Evolutionary conservation across 1,139 yeast genomes (phyloP), one percentile per base, ranked within the genome.

Genomic region (Zygosaccharomyces pseudobailii): DNA sequence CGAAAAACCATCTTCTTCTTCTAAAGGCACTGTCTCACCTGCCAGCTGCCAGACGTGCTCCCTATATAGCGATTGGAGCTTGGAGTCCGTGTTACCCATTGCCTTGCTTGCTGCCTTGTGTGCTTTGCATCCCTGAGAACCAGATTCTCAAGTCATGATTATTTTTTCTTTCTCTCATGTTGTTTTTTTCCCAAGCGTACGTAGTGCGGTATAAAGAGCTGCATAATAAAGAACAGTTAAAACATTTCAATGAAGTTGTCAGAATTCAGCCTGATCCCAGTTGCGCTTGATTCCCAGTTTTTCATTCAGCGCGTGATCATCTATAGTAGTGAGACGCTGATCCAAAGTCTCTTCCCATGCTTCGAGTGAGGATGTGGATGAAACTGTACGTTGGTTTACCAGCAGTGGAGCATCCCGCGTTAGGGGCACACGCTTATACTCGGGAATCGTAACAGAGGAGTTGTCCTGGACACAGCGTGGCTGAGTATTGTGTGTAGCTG

Each of bases 21-120:
- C 46, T 34, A 55, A 27, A 22, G 57, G 57, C 5, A 53, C 46
- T 9, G 51, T 49, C 22, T 51, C 49, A 6, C 77, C 76, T 49
- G 84, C 82, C 32, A 88, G 72, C 55, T 75, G 73, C 60, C 77
- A 75, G 55, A 88, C 76, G 55, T 82, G 87, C 57, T 75, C 75
- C 63, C 79, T 82, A 62, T 58, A 60, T 9, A 79, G 78, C 48
- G 73, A 71, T 33, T 45, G 49, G 31, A 78, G 69, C 56, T 76
- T 83, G 23, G 90, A 86, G 50, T 87, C 94, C 19, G 82, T 71
- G 30, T 84, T 77, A 40, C 84, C 89, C 95, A 87, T 87, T 24
- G 30, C 19, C 17, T 21, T 22, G 27, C 17, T 13, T n/a, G 38
- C 19, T 7, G 17, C 38, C 9, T 24, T 24, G 8, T 8, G 2